These are phyloP conservation scores for Colletotrichum plurivorum DNA, from an alignment of 2,329 filamentous ascomycete species.

Conservation along the genomic window DNA sequence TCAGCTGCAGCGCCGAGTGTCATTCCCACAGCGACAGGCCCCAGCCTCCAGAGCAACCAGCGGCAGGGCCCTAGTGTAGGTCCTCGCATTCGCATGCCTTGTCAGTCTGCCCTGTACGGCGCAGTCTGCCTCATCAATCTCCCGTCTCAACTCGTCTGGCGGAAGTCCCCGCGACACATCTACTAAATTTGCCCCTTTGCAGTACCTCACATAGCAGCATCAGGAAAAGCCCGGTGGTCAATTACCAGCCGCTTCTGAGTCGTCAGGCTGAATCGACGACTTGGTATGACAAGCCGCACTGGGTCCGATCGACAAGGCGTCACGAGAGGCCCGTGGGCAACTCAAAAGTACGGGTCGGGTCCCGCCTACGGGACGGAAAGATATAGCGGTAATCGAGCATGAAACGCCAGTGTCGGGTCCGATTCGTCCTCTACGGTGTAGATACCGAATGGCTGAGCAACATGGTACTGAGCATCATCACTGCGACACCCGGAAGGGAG, in stretches of 20 bases:
- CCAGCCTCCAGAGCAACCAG: not conserved
- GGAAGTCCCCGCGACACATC: not conserved
- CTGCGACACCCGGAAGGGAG: too few species aligned
- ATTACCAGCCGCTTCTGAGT: not conserved
- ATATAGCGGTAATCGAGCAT: constrained; percentile 3
- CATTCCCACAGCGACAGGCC: not conserved
- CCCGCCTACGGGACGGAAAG: not conserved
- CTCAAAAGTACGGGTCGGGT: not conserved
- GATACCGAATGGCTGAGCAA: too few species aligned
- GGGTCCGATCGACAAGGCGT: constrained; percentile 23
- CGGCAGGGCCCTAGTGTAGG: too few species aligned
- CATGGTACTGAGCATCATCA: too few species aligned
- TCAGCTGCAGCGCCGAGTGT: not conserved
- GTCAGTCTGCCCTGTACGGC: not conserved
- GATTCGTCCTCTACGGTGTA: constrained; percentile 1
- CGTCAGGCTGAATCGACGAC: not conserved
- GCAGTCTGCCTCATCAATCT: constrained; percentile 3
- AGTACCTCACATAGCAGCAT: not conserved
- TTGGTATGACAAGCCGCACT: not conserved
- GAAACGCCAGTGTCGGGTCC: constrained; percentile 15
- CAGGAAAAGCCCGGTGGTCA: not conserved
- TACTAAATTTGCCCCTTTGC: not conserved
- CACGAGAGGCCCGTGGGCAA: constrained; percentile 8
- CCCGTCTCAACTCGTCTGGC: constrained; percentile 8
- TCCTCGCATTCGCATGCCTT: too few species aligned